Evolutionary conservation across 352 stramenopile genomes (phyloP).

Genomic region (Pythium rhizo-oryzae): DNA sequence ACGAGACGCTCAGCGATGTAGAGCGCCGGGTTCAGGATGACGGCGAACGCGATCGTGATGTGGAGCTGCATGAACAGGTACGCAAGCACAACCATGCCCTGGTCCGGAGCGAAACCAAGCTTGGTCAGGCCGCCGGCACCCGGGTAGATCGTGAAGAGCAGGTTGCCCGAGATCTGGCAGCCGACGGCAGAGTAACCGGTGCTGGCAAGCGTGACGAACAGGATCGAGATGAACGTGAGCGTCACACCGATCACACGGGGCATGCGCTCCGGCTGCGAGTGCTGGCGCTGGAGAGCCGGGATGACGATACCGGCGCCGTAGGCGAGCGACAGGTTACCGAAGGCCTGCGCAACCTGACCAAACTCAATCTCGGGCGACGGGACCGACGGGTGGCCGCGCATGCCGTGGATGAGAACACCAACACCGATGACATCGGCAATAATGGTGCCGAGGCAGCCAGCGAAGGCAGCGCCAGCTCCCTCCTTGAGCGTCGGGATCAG

Average conservation of each 20-base stretch:
- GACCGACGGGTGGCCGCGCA: conserved; percentile 46
- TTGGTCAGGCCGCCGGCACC: too few relatives aligned
- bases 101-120: too few relatives aligned
- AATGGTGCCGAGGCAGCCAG: conserved; percentile 52
- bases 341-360: conserved; percentile 44
- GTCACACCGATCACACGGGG: background rate
- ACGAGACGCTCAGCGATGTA: too few relatives aligned
- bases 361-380: conserved; percentile 44
- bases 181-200: too few relatives aligned
- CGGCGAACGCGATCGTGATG: too few relatives aligned
- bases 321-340: conserved; percentile 59
- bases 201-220: conserved; percentile 45
- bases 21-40: too few relatives aligned
- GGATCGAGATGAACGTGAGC: conserved; percentile 38
- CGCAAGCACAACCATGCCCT: too few relatives aligned
- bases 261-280: conserved; percentile 1
- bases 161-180: too few relatives aligned
- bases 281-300: conserved; percentile 3
- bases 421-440: conserved; percentile 53
- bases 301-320: conserved; percentile 35
- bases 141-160: too few relatives aligned
- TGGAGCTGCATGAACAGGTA: too few relatives aligned
- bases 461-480: conserved; percentile 45
- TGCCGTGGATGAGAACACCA: conserved; percentile 46
- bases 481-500: conserved; percentile 60